Evolutionary conservation across 768 basidiomycete species (phyloP).

Genomic region (Hericium rajendrae): DNA sequence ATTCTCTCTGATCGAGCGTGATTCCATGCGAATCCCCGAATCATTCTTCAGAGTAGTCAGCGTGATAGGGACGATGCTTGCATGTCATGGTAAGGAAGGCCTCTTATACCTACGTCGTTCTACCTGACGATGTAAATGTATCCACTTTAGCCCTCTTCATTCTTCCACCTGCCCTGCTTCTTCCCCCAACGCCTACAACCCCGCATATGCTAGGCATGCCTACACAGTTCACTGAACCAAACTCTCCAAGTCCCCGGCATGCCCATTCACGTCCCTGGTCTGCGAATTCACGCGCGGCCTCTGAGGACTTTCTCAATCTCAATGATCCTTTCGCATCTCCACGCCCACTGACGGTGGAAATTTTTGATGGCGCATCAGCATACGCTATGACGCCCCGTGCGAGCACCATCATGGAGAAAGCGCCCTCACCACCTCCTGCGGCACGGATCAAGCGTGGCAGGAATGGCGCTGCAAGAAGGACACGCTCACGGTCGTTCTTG

Average conservation of each 20-base stretch:
- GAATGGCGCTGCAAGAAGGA: too few relatives aligned
- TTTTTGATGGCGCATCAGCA: background rate
- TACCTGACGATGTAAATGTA: background rate
- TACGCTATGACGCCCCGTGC: background rate
- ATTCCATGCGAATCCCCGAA: background rate
- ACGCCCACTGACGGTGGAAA: background rate
- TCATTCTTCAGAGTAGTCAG: background rate
- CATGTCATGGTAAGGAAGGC: background rate
- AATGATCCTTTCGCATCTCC: background rate
- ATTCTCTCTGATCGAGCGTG: background rate
- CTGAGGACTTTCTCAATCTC: background rate
- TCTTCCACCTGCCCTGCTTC: background rate
- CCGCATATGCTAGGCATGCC: background rate
- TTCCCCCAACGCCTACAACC: background rate
- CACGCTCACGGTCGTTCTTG: too few relatives aligned
- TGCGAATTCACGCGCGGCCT: too few relatives aligned
- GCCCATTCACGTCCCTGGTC: too few relatives aligned
- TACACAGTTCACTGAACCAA: too few relatives aligned
- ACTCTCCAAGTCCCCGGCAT: too few relatives aligned
- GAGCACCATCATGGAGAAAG: background rate
- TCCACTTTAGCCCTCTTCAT: background rate
- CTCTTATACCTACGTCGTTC: background rate
- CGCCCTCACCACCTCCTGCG: background rate
- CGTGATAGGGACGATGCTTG: background rate
- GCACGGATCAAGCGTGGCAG: background rate